These are phyloP conservation scores for Diplosphaera chodatii DNA, from an alignment of 139 green algal genomes.

Conservation along the genomic window DNA sequence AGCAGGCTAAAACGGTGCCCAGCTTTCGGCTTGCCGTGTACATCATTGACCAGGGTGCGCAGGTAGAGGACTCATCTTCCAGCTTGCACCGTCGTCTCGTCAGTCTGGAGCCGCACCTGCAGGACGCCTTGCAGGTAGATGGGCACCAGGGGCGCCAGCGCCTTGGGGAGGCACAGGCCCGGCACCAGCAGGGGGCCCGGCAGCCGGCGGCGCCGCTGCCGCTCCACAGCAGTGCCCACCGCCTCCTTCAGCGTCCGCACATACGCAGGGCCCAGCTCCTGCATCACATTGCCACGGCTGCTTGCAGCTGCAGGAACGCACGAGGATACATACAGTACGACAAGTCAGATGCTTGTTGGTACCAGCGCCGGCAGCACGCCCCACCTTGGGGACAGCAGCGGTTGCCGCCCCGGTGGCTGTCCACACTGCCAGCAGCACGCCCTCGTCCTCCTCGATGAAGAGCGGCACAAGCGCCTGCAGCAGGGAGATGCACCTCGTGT, in stretches of 20 bases:
- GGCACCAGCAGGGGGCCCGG: constrained; percentile 50
- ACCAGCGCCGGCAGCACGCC: too few species aligned
- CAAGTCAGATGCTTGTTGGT: too few species aligned
- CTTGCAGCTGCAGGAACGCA: too few species aligned
- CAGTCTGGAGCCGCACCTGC: constrained; percentile 34
- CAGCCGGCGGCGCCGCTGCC: constrained; percentile 65
- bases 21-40: too few species aligned
- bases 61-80: too few species aligned
- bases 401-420: constrained; percentile 65
- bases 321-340: too few species aligned
- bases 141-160: constrained; percentile 79
- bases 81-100: neutral
- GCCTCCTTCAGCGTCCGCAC: constrained; percentile 62
- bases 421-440: constrained; percentile 55
- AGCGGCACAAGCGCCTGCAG: constrained; percentile 43
- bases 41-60: too few species aligned
- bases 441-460: constrained; percentile 49
- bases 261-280: constrained; percentile 66
- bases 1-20: too few species aligned
- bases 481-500: neutral
- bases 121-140: constrained; percentile 90
- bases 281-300: too few species aligned
- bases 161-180: constrained; percentile 84
- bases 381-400: constrained; percentile 65
- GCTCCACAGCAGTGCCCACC: constrained; percentile 66